A percentile compares a stretch with the other conserved stretches of the same genome.
phyloP scores from a whole-genome alignment of 495 filamentous ascomycete genomes.

The Glarea lozoyensis region DNA sequence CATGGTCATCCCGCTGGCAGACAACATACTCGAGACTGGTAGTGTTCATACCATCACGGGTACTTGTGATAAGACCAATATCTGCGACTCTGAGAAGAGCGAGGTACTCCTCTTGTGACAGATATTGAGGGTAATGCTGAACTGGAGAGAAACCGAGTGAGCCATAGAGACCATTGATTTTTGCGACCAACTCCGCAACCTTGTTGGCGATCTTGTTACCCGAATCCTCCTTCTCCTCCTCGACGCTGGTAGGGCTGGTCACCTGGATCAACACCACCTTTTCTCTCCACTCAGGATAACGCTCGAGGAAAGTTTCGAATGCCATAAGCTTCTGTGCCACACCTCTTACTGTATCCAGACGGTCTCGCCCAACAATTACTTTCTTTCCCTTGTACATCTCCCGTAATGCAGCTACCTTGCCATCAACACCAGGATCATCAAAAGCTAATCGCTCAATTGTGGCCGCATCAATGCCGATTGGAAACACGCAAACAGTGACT shows the following conservation, averaged over 20 bases:
- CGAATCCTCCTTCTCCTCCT: constrained; percentile 61
- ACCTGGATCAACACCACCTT: constrained; percentile 94
- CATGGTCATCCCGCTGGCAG: constrained; percentile 74
- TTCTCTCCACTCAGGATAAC: constrained; percentile 78
- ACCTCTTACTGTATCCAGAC: constrained; percentile 79
- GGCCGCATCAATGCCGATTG: constrained; percentile 78
- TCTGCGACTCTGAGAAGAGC: constrained; percentile 79
- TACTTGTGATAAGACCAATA: constrained; percentile 83
- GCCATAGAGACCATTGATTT: constrained; percentile 84
- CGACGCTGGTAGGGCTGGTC: constrained; percentile 74
- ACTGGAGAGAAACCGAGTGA: constrained; percentile 79
- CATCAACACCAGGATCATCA: constrained; percentile 52
- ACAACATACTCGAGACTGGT: constrained; percentile 89
- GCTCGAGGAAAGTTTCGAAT: constrained; percentile 81
- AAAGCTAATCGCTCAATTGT: constrained; percentile 65
- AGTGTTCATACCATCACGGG: constrained; percentile 95
- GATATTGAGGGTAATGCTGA: constrained; percentile 86
- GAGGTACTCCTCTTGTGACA: constrained; percentile 81
- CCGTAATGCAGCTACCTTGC: constrained; percentile 55
- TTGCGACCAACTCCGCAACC: constrained; percentile 78
- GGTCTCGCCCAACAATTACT: constrained; percentile 90
- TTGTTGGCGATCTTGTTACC: constrained; percentile 70
- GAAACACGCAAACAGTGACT: constrained; percentile 81
- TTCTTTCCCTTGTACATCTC: constrained; percentile 72
- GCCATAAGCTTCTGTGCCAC: constrained; percentile 89